A percentile compares a stretch with the other conserved stretches of the same genome.
These are phyloP conservation scores for Rhododendron vialii DNA, from an alignment of 148 eudicot genomes.

Conservation along the genomic window DNA sequence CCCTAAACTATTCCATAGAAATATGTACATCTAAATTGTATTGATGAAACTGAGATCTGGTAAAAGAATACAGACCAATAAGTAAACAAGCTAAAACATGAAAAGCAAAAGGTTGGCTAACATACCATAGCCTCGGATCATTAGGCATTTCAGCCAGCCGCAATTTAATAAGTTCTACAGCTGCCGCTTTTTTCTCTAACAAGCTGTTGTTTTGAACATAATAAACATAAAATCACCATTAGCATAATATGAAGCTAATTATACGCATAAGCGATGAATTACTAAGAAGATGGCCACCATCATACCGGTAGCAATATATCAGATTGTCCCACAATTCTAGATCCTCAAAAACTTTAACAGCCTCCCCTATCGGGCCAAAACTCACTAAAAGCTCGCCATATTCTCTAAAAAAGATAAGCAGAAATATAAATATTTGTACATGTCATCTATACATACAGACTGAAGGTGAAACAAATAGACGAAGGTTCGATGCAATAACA, in stretches of 20 bases:
- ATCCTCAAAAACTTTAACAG: conserved; percentile 80
- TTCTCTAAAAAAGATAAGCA: conserved; percentile 41
- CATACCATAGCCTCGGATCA: conserved; percentile 88
- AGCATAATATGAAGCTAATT: background rate
- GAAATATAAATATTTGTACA: background rate
- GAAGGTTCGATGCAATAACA: background rate
- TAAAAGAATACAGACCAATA: background rate
- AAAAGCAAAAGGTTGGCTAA: background rate
- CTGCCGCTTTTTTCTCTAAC: conserved; percentile 85
- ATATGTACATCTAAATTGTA: background rate
- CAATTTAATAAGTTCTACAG: conserved; percentile 74
- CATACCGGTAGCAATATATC: conserved; percentile 80
- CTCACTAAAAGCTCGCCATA: conserved; percentile 83
- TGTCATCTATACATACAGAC: background rate
- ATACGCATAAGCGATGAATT: background rate
- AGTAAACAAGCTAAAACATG: background rate
- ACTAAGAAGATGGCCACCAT: background rate
- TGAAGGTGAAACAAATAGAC: background rate
- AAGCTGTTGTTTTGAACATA: conserved; percentile 28
- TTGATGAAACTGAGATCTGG: background rate
- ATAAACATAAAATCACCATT: background rate
- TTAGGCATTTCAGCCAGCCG: conserved; percentile 60
- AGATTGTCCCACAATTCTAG: conserved; percentile 95
- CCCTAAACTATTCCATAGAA: background rate
- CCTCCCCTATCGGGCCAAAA: conserved; percentile 84